Evolutionary conservation across 495 filamentous ascomycete genomes (phyloP).

Genomic region (Achaetomiella virescens): DNA sequence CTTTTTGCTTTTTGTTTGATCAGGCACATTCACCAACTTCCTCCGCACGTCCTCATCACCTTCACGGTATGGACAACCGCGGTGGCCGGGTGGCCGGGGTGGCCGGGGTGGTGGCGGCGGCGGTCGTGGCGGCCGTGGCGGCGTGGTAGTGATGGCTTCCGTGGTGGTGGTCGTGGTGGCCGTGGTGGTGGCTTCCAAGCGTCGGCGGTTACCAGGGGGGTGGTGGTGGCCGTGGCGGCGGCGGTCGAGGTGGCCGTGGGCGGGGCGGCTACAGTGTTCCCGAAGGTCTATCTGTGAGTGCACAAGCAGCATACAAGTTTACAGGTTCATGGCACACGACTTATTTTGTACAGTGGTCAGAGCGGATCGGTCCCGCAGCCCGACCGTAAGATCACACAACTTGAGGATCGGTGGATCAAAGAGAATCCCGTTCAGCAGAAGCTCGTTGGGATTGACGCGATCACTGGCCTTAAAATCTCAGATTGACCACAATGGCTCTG

Average conservation of each 20-base stretch:
- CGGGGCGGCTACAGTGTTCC: conserved; percentile 25
- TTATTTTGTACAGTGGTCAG: neutral
- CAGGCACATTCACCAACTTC: neutral
- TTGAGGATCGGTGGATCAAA: conserved; percentile 33
- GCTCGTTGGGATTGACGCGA: neutral
- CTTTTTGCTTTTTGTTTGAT: neutral
- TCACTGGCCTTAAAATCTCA: conserved; percentile 26
- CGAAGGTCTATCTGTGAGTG: conserved; percentile 31
- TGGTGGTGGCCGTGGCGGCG: conserved; percentile 19
- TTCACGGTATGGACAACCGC: neutral
- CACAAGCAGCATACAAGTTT: neutral
- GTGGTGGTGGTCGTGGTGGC: conserved; percentile 13
- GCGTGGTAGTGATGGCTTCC: conserved; percentile 20
- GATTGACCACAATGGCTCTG: no score
- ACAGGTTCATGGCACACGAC: conserved; percentile 8
- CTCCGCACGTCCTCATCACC: neutral
- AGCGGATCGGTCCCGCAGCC: conserved; percentile 19
- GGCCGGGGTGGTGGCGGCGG: conserved; percentile 18
- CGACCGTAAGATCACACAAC: conserved; percentile 24
- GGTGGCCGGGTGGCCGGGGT: conserved; percentile 8
- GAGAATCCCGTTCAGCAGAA: neutral
- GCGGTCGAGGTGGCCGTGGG: conserved; percentile 17
- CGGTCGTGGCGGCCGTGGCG: conserved; percentile 20
- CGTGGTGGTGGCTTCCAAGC: conserved; percentile 21
- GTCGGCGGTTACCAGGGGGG: conserved; percentile 26